Percentiles rank a stretch among this genome's conserved stretches.
Evolutionary conservation across 345 rosid genomes (phyloP).

Genomic region (Brassica incana): DNA sequence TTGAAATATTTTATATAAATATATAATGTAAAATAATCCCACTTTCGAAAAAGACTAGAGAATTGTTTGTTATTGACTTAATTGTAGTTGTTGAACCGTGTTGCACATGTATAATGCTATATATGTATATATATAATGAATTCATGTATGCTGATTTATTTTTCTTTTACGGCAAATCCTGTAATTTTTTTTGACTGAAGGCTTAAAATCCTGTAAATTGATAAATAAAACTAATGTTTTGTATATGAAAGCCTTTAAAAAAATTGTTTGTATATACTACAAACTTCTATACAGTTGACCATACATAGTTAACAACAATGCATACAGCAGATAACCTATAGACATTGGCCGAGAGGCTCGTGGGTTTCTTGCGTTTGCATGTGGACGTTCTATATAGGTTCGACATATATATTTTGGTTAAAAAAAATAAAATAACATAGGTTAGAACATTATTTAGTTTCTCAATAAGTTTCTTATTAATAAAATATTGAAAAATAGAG

Average conservation of each 20-base stretch:
- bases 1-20: background rate
- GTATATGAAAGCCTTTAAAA: too few species aligned
- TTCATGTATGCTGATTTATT: background rate
- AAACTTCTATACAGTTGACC: background rate
- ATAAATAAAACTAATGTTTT: too few species aligned
- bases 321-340: background rate
- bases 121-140: background rate
- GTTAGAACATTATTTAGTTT: too few species aligned
- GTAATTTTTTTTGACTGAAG: too few species aligned
- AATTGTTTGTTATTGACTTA: background rate
- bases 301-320: background rate
- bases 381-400: too few species aligned
- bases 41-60: background rate
- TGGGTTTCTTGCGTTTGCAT: background rate
- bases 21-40: background rate
- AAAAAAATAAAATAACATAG: too few species aligned
- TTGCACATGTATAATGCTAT: constrained; percentile 8
- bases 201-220: too few species aligned
- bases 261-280: background rate
- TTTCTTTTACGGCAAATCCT: background rate
- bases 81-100: background rate
- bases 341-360: background rate
- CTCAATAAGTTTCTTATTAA: too few species aligned
- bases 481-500: too few species aligned
- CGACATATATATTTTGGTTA: too few species aligned